phyloP scores from a whole-genome alignment of 768 basidiomycete species.

The Pulveroboletus sp. region DNA sequence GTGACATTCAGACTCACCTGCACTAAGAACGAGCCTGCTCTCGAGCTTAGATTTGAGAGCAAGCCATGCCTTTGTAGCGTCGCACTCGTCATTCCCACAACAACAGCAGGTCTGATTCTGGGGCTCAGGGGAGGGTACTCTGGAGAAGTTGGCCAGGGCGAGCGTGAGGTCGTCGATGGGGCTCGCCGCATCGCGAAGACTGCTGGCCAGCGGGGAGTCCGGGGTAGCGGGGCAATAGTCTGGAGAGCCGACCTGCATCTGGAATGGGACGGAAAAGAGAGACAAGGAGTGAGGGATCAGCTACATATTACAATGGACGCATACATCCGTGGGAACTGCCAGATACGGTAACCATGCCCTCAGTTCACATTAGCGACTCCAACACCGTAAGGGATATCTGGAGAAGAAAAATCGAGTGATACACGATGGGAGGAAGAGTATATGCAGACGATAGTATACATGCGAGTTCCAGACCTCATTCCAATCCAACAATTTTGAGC shows the following conservation, averaged over 20 bases:
- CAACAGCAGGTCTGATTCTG: conserved; percentile 52
- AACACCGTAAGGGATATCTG: conserved; percentile 9
- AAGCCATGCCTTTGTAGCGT: conserved; percentile 59
- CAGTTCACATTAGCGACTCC: conserved; percentile 3
- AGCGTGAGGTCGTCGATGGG: conserved; percentile 78
- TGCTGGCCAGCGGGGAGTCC: conserved; percentile 47
- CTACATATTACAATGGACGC: neutral
- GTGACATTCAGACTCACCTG: conserved; percentile 51
- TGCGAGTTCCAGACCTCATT: conserved; percentile 12
- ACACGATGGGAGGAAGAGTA: neutral
- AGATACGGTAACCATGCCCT: conserved; percentile 7
- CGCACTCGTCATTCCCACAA: conserved; percentile 61
- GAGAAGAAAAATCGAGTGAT: conserved; percentile 4
- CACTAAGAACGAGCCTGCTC: conserved; percentile 74
- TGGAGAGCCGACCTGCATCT: conserved; percentile 22
- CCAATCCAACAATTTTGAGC: conserved; percentile 43
- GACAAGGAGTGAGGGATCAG: neutral
- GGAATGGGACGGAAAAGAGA: conserved; percentile 1
- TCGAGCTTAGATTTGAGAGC: conserved; percentile 67
- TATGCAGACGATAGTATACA: conserved; percentile 19
- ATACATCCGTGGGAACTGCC: conserved; percentile 17
- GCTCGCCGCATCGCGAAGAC: conserved; percentile 47
- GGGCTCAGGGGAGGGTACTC: conserved; percentile 70
- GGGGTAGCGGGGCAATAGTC: conserved; percentile 42
- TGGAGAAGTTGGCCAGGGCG: conserved; percentile 68